Base-by-base conservation (phyloP, 169 alveolate genomes). In the Plasmodium vinckei region DNA sequence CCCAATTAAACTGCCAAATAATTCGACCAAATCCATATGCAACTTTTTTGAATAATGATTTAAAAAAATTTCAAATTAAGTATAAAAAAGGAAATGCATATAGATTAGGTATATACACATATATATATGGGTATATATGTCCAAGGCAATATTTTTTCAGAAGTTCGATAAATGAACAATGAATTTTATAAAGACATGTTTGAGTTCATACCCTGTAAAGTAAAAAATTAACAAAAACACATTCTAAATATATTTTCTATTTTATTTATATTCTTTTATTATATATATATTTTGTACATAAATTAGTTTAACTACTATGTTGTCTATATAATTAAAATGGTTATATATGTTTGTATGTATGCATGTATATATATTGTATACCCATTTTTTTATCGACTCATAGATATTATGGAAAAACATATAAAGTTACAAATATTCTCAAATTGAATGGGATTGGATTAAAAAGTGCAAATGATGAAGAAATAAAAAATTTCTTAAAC, bases 171-270 rank as follows among this genome's bases (percentile, higher is more conserved):
- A 3, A 33, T 33, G 0, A 33, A 75, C 25, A 44, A 75, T 75
- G 88, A 75, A 75, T 27, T 75, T 61, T 21, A 56, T 75, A 67
- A 75, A 64, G 67, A n/a, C 64, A 42, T 54, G 75, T 9, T 27
- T 56, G 54, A 42, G 64, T 63, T 60, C 88, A 6, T 75, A 75
- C 59, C 88, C 88, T 9, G 72, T 75, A 23, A 75, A 75, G 88
- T 75, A 75, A 75, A 33, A 33, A 33, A 33, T 33, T 3, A 33
- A 33, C 0, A 33, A 33, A 33, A 33, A 33, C 7, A 3, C 0
- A 0, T 33, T 33, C 7, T 33, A 33, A 33, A 3, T 33, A 33
- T 33, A 0, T 3, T 33, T 33, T 33, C 0, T 33, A 33, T 33
- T 33, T 1, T 33, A 33, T 33, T 33, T 33, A 4, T 33, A 33